Evolutionary conservation across 441 rosid species (phyloP).

Genomic region (Corymbia citriodora): DNA sequence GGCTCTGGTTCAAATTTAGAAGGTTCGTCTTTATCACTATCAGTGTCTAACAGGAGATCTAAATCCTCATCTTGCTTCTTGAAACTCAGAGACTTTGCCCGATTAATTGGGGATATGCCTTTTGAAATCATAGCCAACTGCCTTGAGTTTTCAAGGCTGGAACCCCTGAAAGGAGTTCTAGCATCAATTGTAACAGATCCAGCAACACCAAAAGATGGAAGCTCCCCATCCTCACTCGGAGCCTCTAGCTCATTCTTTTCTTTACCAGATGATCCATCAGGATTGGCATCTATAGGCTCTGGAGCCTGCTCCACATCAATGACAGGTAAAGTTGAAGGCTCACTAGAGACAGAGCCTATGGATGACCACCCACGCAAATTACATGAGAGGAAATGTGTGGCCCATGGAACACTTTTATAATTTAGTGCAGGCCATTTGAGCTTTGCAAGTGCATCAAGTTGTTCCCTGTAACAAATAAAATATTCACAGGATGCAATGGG

Average conservation of each 20-base stretch:
- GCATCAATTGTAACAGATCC: conserved; percentile 35
- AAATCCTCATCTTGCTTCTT: conserved; percentile 66
- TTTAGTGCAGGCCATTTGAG: conserved; percentile 66
- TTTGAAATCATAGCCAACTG: conserved; percentile 79
- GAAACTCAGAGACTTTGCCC: conserved; percentile 59
- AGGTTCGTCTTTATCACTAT: conserved; percentile 77
- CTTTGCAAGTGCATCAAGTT: conserved; percentile 75
- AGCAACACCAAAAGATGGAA: conserved; percentile 62
- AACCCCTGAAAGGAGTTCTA: conserved; percentile 36
- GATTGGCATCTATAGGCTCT: conserved; percentile 57
- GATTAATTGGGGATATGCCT: conserved; percentile 57
- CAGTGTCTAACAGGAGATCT: conserved; percentile 64
- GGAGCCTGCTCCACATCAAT: conserved; percentile 35
- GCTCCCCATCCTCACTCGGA: conserved; percentile 89
- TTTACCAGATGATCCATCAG: conserved; percentile 43
- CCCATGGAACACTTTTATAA: conserved; percentile 77
- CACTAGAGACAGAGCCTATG: conserved; percentile 34
- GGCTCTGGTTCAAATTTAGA: conserved; percentile 30
- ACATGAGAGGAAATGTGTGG: conserved; percentile 60
- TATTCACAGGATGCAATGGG: conserved; percentile 35
- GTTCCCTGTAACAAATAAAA: conserved; percentile 80
- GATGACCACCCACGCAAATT: conserved; percentile 64
- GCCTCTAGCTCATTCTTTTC: conserved; percentile 64
- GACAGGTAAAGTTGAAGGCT: conserved; percentile 30
- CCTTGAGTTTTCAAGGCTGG: conserved; percentile 51